Evolutionary conservation across 495 filamentous ascomycete genomes (phyloP), one percentile per base, ranked within the genome.

Genomic region (Cercophora scortea): DNA sequence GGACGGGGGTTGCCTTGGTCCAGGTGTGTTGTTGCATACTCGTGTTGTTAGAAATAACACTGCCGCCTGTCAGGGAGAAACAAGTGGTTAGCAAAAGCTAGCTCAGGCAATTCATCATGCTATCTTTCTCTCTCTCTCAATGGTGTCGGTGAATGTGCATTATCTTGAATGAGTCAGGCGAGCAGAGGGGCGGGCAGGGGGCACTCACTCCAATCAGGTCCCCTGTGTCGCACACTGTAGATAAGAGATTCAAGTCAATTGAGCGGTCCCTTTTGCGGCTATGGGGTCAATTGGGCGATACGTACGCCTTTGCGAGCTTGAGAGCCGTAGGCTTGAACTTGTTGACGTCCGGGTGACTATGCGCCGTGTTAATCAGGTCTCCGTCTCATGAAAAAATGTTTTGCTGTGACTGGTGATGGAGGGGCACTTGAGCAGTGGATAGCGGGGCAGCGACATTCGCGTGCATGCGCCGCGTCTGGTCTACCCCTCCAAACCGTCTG

Each of bases 271-370:
- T 42, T 42, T 52, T 46, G 54, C 46, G 42, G 48, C 42, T 53
- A 35, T 16, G 36, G 40, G 43, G 17, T 39, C 52, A 54, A 44
- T 60, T 55, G 36, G 43, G 33, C 39, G 10, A 45, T 45, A 73
- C 87, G 74, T 79, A 95, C 89, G 89, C 86, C 80, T 96, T 97
- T 55, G 89, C 88, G 77, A 98, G 85, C 76, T 88, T 86, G 73
- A 98, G 78, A 64, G 93, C 93, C 60, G 89, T 95, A 35, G 90
- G 85, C 85, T 97, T 96, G 80, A 98, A 98, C 63, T 88, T 87
- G 62, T 86, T 82, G 62, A 96, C 92, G 82, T 97, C 87, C 44
- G 93, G 93, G 70, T 96, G 91, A 72, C 91, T 90, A 51, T 68
- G 36, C 11, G 16, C 6, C 17, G 4, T 47, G 55, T 63, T 53